phyloP scores from a whole-genome alignment of 1,139 yeast genomes.

The Taphrina flavorubra region DNA sequence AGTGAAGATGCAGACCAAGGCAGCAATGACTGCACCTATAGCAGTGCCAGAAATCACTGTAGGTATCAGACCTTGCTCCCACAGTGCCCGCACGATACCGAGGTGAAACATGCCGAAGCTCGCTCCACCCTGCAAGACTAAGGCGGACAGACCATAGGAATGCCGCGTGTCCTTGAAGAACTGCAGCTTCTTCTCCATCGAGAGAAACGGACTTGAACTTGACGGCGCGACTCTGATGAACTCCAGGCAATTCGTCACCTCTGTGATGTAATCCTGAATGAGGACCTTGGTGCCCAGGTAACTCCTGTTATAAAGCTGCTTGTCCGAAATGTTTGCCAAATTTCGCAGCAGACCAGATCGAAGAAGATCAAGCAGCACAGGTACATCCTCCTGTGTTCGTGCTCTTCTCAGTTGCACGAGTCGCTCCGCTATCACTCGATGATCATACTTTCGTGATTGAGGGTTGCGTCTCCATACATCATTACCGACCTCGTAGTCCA shows the following conservation, averaged over 20 bases:
- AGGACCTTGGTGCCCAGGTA: constrained; percentile 72
- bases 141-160: constrained; percentile 90
- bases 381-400: constrained; percentile 63
- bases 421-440: constrained; percentile 76
- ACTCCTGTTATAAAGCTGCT: constrained; percentile 64
- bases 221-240: constrained; percentile 54
- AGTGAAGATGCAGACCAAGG: constrained; percentile 79
- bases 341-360: constrained; percentile 84
- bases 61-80: constrained; percentile 78
- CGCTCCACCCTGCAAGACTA: constrained; percentile 93
- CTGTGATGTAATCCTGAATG: constrained; percentile 80
- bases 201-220: constrained; percentile 49
- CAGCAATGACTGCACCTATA: constrained; percentile 94
- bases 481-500: constrained; percentile 34
- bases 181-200: constrained; percentile 57
- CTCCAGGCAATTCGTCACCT: constrained; percentile 67
- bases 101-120: constrained; percentile 91
- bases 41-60: constrained; percentile 90
- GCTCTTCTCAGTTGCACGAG: constrained; percentile 68
- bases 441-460: constrained; percentile 81
- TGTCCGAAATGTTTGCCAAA: constrained; percentile 88
- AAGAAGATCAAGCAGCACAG: constrained; percentile 67
- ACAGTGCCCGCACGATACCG: constrained; percentile 82
- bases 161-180: constrained; percentile 86
- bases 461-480: constrained; percentile 73